Conservation (phyloP, 2,329 filamentous ascomycete genomes). For the Neofusicoccum umdonicola region DNA sequence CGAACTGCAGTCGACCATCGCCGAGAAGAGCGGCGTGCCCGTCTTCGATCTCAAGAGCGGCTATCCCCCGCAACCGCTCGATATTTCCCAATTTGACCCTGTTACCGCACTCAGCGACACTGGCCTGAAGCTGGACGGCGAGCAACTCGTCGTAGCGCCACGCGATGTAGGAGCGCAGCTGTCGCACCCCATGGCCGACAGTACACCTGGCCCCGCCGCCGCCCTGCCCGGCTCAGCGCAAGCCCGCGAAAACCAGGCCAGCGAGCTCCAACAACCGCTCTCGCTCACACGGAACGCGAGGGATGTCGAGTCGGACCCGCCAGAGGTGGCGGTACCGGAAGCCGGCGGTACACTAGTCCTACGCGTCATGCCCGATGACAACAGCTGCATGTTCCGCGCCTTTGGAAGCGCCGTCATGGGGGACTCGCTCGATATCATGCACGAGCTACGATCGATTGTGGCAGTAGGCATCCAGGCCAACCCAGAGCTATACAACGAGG, state of each 20-base stretch:
- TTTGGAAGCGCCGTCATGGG: conserved; percentile 77
- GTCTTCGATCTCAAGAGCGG: conserved; percentile 79
- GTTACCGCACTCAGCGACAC: conserved; percentile 53
- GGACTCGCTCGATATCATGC: conserved; percentile 62
- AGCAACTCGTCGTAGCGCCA: conserved; percentile 64
- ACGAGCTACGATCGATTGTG: conserved; percentile 72
- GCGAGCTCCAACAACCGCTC: conserved; percentile 29
- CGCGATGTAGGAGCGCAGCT: conserved; percentile 35
- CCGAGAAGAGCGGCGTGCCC: conserved; percentile 61
- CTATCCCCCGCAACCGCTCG: conserved; percentile 72
- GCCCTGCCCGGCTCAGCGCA: conserved; percentile 22
- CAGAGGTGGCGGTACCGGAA: conserved; percentile 58
- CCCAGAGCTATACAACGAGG: conserved; percentile 69
- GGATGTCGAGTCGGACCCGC: conserved; percentile 55
- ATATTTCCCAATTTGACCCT: conserved; percentile 54
- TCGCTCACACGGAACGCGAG: conserved; percentile 44
- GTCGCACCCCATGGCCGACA: conserved; percentile 25
- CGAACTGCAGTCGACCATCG: conserved; percentile 61
- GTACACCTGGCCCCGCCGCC: conserved; percentile 23
- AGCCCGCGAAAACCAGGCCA: conserved; percentile 3
- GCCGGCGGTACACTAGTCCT: conserved; percentile 64
- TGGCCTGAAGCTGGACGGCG: conserved; percentile 63
- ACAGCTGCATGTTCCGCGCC: conserved; percentile 89
- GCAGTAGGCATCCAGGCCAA: conserved; percentile 75
- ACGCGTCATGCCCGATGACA: conserved; percentile 95